Percentiles rank a stretch among this genome's conserved stretches.
phyloP scores from a whole-genome alignment of 2,329 filamentous ascomycete species.

The Hyphodiscus sp. region DNA sequence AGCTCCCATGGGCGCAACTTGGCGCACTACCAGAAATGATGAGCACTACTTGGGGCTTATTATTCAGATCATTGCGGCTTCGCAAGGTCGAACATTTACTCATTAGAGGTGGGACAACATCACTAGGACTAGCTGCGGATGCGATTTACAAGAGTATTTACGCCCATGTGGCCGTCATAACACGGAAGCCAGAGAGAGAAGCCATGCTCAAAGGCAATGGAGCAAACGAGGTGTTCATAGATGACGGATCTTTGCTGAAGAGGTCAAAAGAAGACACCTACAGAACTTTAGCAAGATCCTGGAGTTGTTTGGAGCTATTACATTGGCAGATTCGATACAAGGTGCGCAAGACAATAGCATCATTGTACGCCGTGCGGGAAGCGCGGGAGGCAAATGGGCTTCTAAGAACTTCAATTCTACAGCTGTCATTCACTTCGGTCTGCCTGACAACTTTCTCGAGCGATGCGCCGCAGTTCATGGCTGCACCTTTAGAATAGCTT shows the following conservation, averaged over 20 bases:
- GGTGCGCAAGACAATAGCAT: conserved; percentile 34
- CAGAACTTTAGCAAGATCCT: conserved; percentile 37
- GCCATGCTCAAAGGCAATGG: conserved; percentile 34
- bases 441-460: conserved; percentile 36
- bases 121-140: conserved; percentile 40
- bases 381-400: conserved; percentile 28
- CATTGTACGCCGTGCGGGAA: conserved; percentile 38
- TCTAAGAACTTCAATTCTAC: conserved; percentile 34
- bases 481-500: conserved; percentile 35
- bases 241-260: conserved; percentile 34
- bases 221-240: conserved; percentile 37
- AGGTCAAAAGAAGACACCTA: conserved; percentile 28
- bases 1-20: conserved; percentile 35
- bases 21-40: conserved; percentile 44
- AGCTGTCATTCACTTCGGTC: conserved; percentile 34
- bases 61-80: conserved; percentile 34
- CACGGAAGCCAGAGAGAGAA: conserved; percentile 30
- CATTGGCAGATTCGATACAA: conserved; percentile 36
- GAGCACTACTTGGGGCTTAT: conserved; percentile 40
- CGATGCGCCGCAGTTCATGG: conserved; percentile 33
- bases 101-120: conserved; percentile 42
- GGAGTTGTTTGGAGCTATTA: conserved; percentile 38
- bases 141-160: conserved; percentile 38
- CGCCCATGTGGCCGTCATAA: conserved; percentile 35
- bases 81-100: conserved; percentile 37